Evolutionary conservation across 2,329 filamentous ascomycete genomes (phyloP), one percentile per base, ranked within the genome.

Genomic region (Ophioceras dolichostomum): DNA sequence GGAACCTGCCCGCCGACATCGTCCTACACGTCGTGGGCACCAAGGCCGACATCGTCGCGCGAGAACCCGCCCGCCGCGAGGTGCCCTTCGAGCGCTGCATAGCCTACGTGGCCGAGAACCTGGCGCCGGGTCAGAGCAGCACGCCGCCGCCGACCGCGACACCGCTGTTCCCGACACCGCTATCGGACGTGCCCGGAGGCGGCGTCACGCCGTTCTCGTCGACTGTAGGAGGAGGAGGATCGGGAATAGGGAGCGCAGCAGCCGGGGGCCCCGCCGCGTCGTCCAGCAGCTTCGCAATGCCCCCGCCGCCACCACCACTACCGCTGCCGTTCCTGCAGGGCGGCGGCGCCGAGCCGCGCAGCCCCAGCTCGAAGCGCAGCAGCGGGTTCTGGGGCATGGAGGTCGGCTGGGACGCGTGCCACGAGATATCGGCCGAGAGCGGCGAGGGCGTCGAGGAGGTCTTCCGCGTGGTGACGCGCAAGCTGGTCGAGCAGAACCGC

Each of bases 401-500:
- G 53, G 78, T 87, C 5, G 87, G 88, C 37, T 96, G 89, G 88
- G 88, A 95, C 52, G 93, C 87, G 44, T 96, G 89, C 57, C 91
- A 96, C 58, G 91, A 98, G 63, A 89, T 98, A 53, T 88, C 80
- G 48, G 88, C 89, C 34, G 89, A 93, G 65, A 87, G 81, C 51
- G 88, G 88, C 39, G 88, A 95, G 64, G 89, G 89, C 14, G 88
- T 98, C 14, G 91, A 96, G 49, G 91, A 96, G 59, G 87, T 98
- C 0, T 96, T 96, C 50, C 73, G 89, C 16, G 73, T 76, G 30
- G 72, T 77, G 12, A 69, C 72, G 26, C 61, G 73, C 41, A 77
- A 77, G 55, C 66, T 77, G 39, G 73, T 76, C 46, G 73, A 76
- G 57, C 71, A 76, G 61, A 75, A 76, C 52, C 68, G 71, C 47